Evolutionary conservation across 306 rosid species (phyloP).

Genomic region (Arachis hypogaea): DNA sequence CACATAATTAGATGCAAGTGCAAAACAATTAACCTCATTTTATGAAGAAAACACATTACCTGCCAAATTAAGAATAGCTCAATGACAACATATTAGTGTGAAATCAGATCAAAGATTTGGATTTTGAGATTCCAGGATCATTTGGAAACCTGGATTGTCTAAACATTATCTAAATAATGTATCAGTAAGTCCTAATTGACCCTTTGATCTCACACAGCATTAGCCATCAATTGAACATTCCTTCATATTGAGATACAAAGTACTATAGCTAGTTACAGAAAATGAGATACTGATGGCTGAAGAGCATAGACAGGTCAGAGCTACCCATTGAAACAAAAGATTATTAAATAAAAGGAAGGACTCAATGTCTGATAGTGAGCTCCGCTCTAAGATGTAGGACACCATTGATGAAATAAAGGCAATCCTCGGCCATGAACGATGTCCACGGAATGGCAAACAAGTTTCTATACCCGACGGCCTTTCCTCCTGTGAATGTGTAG

Average conservation of each 20-base stretch:
- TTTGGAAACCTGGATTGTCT: too few species aligned
- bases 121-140: too few species aligned
- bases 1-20: too few species aligned
- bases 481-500: conserved; percentile 94
- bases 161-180: too few species aligned
- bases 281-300: too few species aligned
- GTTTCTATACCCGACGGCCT: conserved; percentile 96
- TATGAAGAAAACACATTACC: too few species aligned
- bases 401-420: conserved; percentile 83
- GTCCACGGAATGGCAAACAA: conserved; percentile 86
- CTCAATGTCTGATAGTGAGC: conserved; percentile 81
- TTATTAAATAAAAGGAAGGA: neutral
- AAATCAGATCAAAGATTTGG: too few species aligned
- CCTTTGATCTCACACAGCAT: conserved; percentile 30
- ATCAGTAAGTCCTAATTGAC: neutral
- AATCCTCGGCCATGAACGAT: conserved; percentile 81
- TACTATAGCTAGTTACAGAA: neutral
- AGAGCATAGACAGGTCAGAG: too few species aligned
- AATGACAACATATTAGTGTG: too few species aligned
- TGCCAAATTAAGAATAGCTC: too few species aligned
- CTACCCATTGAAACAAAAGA: conserved; percentile 2
- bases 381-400: conserved; percentile 96
- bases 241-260: conserved; percentile 25
- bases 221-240: conserved; percentile 22
- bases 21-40: too few species aligned